A percentile compares a stretch with the other conserved stretches of the same genome.
Conservation (phyloP, 2,329 filamentous ascomycete species). For the Botrytis fabae region DNA sequence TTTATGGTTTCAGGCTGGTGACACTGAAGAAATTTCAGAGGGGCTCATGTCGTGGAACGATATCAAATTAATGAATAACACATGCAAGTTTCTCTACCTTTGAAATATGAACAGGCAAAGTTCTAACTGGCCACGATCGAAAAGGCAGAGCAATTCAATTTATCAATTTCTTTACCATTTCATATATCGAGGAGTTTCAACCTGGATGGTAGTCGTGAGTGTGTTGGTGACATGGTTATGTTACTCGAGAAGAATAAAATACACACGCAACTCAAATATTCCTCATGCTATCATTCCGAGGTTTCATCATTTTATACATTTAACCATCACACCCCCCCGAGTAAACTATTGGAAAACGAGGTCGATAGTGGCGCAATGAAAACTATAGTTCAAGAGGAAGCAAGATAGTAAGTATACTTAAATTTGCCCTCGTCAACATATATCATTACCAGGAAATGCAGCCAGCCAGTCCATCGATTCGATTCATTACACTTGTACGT, state of each 20-base stretch:
- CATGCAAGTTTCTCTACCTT: not conserved
- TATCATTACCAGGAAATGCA: not conserved
- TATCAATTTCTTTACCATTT: not conserved
- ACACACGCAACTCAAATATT: no score
- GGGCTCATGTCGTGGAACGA: not conserved
- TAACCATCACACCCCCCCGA: not conserved
- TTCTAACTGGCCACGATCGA: not conserved
- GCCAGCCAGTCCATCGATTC: fast-evolving
- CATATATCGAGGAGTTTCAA: not conserved
- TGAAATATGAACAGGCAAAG: not conserved
- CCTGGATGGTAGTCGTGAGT: not conserved
- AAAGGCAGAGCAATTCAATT: not conserved
- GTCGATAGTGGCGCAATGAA: not conserved
- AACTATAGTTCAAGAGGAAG: not conserved
- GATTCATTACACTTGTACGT: not conserved
- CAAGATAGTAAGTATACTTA: not conserved
- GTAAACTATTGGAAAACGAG: not conserved
- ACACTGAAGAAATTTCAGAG: not conserved
- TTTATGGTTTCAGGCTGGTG: not conserved
- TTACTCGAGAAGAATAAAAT: not conserved
- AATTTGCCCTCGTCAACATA: not conserved
- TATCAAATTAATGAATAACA: not conserved
- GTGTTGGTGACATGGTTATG: not conserved
- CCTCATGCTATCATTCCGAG: no score
- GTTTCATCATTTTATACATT: not conserved